A percentile compares a stretch with the other conserved stretches of the same genome.
Conservation (phyloP, 2,329 filamentous ascomycete species). For the Aphanocladium album region DNA sequence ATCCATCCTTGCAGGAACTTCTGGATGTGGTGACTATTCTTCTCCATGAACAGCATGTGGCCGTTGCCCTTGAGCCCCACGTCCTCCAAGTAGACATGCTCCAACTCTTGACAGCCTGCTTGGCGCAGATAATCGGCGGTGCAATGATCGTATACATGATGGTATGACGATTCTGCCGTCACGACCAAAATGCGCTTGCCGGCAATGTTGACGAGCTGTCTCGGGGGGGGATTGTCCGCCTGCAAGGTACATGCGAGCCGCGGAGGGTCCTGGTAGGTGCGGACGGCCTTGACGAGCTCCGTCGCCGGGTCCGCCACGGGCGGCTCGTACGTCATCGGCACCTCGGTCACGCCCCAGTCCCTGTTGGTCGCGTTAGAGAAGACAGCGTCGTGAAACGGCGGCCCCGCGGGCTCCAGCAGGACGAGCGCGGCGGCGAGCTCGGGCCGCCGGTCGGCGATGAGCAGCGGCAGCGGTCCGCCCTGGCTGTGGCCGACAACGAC, state of each 20-base stretch:
- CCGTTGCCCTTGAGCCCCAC: constrained; percentile 39
- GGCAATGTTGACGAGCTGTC: constrained; percentile 31
- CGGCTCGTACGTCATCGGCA: constrained; percentile 44
- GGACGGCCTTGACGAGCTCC: constrained; percentile 27
- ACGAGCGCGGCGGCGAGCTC: constrained; percentile 37
- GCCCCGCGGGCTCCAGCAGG: constrained; percentile 41
- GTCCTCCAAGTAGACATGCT: constrained; percentile 33
- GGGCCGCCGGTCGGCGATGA: constrained; percentile 38
- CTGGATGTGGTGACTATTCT: constrained; percentile 38
- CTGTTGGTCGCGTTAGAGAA: constrained; percentile 30
- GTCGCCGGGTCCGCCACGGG: constrained; percentile 29
- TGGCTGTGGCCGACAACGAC: constrained; percentile 42
- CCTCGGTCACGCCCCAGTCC: constrained; percentile 42
- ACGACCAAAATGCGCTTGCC: constrained; percentile 33
- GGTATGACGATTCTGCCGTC: constrained; percentile 40
- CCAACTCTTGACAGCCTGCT: constrained; percentile 31
- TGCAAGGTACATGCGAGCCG: constrained; percentile 28
- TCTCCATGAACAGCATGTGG: constrained; percentile 45
- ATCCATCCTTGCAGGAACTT: constrained; percentile 22
- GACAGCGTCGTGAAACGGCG: constrained; percentile 40
- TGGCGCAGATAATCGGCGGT: constrained; percentile 37
- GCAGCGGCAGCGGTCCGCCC: constrained; percentile 36
- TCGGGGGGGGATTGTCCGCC: constrained; percentile 26
- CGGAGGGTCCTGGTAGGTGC: constrained; percentile 12
- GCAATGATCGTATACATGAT: constrained; percentile 42